A percentile compares a stretch with the other conserved stretches of the same genome.
Evolutionary conservation across 306 rosid genomes (phyloP).

Genomic region (Pyrus betulifolia): DNA sequence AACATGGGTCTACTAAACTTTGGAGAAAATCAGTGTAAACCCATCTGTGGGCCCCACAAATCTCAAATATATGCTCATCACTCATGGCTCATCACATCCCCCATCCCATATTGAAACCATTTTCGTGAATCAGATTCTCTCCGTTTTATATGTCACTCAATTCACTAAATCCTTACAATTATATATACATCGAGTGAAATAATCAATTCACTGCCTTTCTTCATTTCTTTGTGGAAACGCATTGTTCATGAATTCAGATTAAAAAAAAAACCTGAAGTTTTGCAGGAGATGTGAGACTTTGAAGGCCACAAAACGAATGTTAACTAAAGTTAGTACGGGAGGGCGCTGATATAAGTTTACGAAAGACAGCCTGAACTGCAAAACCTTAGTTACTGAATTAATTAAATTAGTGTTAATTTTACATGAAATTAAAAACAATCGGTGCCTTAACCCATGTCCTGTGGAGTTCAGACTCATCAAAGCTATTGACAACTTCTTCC

Average conservation of each 20-base stretch:
- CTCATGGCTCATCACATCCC: background rate
- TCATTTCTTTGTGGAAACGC: background rate
- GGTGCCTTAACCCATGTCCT: slow-evolving; percentile 75
- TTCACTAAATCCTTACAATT: background rate
- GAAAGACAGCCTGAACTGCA: background rate
- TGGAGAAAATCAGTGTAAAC: background rate
- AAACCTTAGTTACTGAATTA: background rate
- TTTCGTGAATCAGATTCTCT: background rate
- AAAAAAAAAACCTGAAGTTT: background rate
- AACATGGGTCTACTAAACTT: background rate
- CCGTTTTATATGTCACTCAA: background rate
- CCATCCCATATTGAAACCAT: background rate
- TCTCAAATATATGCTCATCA: background rate
- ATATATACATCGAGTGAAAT: background rate
- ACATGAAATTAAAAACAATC: background rate
- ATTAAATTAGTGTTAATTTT: background rate
- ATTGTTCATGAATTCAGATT: background rate
- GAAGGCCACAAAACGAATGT: background rate
- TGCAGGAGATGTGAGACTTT: background rate
- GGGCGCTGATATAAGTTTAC: background rate
- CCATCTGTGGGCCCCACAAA: background rate
- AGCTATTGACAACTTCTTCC: slow-evolving; percentile 58
- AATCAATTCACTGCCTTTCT: background rate
- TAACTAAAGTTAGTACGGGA: background rate
- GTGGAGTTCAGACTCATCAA: slow-evolving; percentile 69